A percentile compares a stretch with the other conserved stretches of the same genome.
Conservation (phyloP, 176 grass and related monocot species). For the Hordeum marinum region DNA sequence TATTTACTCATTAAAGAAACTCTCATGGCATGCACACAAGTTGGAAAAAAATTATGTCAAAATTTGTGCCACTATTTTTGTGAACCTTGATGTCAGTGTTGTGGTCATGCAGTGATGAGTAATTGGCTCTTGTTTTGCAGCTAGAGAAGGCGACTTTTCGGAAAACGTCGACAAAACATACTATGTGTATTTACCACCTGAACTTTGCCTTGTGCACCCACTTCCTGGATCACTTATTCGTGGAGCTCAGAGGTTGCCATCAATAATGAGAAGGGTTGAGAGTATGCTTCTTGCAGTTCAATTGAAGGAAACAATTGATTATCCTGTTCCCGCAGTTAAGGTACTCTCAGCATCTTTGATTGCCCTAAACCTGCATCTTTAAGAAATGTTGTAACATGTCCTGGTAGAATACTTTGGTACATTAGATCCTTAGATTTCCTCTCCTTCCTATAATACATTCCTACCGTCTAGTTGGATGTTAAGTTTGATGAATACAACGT, state of each 20-base stretch:
- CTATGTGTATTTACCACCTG: conserved; percentile 95
- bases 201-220: conserved; percentile 90
- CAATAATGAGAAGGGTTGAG: conserved; percentile 97
- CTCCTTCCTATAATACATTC: conserved; percentile 6
- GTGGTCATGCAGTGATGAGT: conserved; percentile 9
- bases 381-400: background rate
- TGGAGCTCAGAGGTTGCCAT: conserved; percentile 93
- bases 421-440: background rate
- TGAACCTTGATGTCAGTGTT: background rate
- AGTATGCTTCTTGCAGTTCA: conserved; percentile 99
- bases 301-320: conserved; percentile 87
- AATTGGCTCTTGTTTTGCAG: conserved; percentile 31
- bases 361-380: background rate
- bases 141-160: conserved; percentile 59
- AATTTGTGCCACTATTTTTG: conserved; percentile 1
- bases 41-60: background rate
- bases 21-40: background rate
- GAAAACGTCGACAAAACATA: conserved; percentile 98
- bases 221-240: conserved; percentile 83
- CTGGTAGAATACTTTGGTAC: background rate
- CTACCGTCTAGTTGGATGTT: conserved; percentile 5
- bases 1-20: conserved; percentile 13
- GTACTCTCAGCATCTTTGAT: conserved; percentile 38
- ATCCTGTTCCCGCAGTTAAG: conserved; percentile 74
- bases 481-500: conserved; percentile 16